Evolutionary conservation across 2,329 filamentous ascomycete species (phyloP), one percentile per base, ranked within the genome.

Genomic region (Claviceps purpurea): DNA sequence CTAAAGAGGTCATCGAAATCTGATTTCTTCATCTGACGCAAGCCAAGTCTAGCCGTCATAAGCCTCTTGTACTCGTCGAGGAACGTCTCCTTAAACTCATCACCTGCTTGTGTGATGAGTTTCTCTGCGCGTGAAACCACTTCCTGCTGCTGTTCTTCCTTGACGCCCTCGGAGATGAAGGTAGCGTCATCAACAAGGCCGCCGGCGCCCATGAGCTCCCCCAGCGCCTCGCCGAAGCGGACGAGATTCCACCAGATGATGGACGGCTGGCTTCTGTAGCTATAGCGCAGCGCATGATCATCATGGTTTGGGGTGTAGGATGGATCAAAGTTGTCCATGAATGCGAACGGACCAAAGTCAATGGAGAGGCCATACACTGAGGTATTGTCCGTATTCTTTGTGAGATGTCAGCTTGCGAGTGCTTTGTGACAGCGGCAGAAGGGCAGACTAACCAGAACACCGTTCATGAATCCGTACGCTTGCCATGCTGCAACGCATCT

Each of bases 191-290:
- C 90, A 37, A 91, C 82, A 40, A 74, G 71, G 1, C 75, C 68
- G 0, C 87, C 91, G 0, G 85, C 80, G 18, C 91, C 93, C 52
- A 98, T 81, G 1, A 95, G 74, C 68, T 97, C 93, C 20, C 89
- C 93, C 0, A 98, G 65, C 0, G 86, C 80, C 69, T 98, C 93
- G 53, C 89, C 93, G 0, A 98, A 77, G 1, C 93, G 82, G 1
- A 96, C 89, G 0, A 97, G 75, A 62, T 97, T 97, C 93, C 93
- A 98, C 93, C 93, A 98, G 62, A 98, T 93, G 53, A 98, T 87
- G 44, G 84, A 90, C 0, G 93, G 90, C 64, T 98, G 93, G 65
- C 95, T 95, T 58, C 84, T 84, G 73, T 97, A 98, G 58, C 82
- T 84, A 66, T 98, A 98, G 47, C 93, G 81, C 34, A 95, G 73